phyloP scores from a whole-genome alignment of 805 yeast genomes.

The Candida easanensis region DNA sequence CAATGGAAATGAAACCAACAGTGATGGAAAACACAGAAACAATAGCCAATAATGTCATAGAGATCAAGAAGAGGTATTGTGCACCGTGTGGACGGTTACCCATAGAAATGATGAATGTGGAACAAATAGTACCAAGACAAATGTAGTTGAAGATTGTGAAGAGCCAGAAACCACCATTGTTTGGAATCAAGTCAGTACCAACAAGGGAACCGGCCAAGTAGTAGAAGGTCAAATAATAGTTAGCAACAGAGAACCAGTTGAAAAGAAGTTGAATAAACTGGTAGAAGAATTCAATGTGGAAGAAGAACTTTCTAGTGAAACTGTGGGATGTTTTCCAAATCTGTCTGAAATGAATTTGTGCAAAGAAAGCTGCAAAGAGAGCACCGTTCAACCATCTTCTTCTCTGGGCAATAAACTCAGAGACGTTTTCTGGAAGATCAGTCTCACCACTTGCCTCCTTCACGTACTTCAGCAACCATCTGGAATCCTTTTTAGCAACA shows the following conservation, averaged over 20 bases:
- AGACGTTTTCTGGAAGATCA: conserved; percentile 90
- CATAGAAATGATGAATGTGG: conserved; percentile 90
- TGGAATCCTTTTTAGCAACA: conserved; percentile 77
- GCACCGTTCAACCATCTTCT: conserved; percentile 99
- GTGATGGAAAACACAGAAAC: conserved; percentile 80
- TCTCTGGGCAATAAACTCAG: conserved; percentile 95
- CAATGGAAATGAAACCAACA: conserved; percentile 80
- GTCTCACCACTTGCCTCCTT: conserved; percentile 94
- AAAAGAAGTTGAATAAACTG: conserved; percentile 78
- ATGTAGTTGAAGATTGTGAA: conserved; percentile 86
- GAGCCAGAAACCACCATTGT: conserved; percentile 76
- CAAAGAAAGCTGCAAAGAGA: conserved; percentile 90
- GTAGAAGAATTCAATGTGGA: conserved; percentile 86
- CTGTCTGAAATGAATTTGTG: conserved; percentile 79
- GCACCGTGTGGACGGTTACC: conserved; percentile 99
- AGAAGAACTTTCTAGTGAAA: conserved; percentile 66
- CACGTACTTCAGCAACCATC: conserved; percentile 90
- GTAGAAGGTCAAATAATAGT: conserved; percentile 89
- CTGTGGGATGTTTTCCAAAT: conserved; percentile 92
- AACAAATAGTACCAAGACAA: conserved; percentile 75
- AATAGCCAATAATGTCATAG: conserved; percentile 69
- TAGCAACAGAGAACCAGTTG: conserved; percentile 89
- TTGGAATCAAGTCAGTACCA: conserved; percentile 45
- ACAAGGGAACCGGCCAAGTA: conserved; percentile 86
- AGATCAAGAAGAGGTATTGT: conserved; percentile 64